These are phyloP conservation scores for Elsinoe fawcettii DNA, from an alignment of 2,329 filamentous ascomycete species.

Conservation along the genomic window DNA sequence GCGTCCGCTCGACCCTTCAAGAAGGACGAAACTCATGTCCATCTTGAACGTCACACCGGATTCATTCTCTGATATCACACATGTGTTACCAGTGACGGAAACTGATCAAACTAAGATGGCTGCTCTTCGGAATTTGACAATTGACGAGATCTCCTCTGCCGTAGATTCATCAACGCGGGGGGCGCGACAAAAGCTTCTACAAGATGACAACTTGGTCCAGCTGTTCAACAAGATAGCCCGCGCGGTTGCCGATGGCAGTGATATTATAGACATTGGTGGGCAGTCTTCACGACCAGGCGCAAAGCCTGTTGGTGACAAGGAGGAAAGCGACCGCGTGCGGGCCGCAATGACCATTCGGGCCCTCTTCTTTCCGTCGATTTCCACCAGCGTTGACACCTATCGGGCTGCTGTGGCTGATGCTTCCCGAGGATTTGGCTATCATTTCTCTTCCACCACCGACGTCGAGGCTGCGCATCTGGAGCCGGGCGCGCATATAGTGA, in stretches of 20 bases:
- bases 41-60: slow-evolving; percentile 93
- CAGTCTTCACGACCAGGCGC: slow-evolving; percentile 82
- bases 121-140: not conserved
- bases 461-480: slow-evolving; percentile 22
- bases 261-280: slow-evolving; percentile 85
- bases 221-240: slow-evolving; percentile 43
- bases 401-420: slow-evolving; percentile 72
- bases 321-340: slow-evolving; percentile 71
- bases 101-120: not conserved
- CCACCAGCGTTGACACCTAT: slow-evolving; percentile 77
- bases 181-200: not conserved
- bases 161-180: no score
- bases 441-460: not conserved
- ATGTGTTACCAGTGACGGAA: slow-evolving; percentile 17
- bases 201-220: not conserved
- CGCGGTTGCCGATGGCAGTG: slow-evolving; percentile 63
- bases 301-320: slow-evolving; percentile 57
- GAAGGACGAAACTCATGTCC: slow-evolving; percentile 76
- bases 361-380: slow-evolving; percentile 56
- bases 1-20: slow-evolving; percentile 47
- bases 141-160: not conserved
- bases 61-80: slow-evolving; percentile 89
- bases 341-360: slow-evolving; percentile 66
- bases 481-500: slow-evolving; percentile 84
- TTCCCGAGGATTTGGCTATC: slow-evolving; percentile 43